phyloP scores from a whole-genome alignment of 2,329 filamentous ascomycete species.

The Hymenoscyphus fraxineus region DNA sequence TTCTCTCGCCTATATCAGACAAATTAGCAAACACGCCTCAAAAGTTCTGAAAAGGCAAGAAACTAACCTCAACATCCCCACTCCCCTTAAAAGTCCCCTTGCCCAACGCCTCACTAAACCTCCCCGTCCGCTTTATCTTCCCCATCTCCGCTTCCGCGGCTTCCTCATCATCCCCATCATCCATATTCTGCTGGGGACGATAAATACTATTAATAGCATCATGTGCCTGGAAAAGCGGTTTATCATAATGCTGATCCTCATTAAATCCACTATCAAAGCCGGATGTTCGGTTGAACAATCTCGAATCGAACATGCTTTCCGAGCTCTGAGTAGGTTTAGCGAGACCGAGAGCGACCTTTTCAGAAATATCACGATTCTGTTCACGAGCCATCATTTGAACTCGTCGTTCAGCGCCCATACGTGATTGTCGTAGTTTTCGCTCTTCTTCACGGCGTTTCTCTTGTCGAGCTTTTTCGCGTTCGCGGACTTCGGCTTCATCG shows the following conservation, averaged over 20 bases:
- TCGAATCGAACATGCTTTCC: slow-evolving; percentile 95
- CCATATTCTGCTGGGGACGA: slow-evolving; percentile 69
- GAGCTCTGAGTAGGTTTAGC: slow-evolving; percentile 90
- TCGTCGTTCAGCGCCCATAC: slow-evolving; percentile 90
- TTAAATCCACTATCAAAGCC: slow-evolving; percentile 93
- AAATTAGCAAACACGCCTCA: background rate
- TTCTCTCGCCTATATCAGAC: slow-evolving; percentile 59
- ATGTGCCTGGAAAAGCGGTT: slow-evolving; percentile 92
- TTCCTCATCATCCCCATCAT: slow-evolving; percentile 73
- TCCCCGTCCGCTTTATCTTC: slow-evolving; percentile 77
- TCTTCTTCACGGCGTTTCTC: slow-evolving; percentile 81
- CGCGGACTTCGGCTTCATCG: slow-evolving; percentile 65
- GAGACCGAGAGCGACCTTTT: slow-evolving; percentile 90
- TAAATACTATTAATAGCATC: slow-evolving; percentile 95
- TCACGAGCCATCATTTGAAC: slow-evolving; percentile 92
- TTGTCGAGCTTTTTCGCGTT: slow-evolving; percentile 71
- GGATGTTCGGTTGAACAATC: slow-evolving; percentile 89
- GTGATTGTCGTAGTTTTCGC: slow-evolving; percentile 83
- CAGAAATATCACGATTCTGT: slow-evolving; percentile 93
- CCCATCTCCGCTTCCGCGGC: slow-evolving; percentile 79
- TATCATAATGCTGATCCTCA: slow-evolving; percentile 96
- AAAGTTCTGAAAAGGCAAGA: background rate
- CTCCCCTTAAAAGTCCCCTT: slow-evolving; percentile 89
- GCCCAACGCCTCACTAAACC: slow-evolving; percentile 80
- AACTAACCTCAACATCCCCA: slow-evolving; percentile 70